Evolutionary conservation across 495 filamentous ascomycete genomes (phyloP).

Genomic region (Aspergillus incahuasiensis): DNA sequence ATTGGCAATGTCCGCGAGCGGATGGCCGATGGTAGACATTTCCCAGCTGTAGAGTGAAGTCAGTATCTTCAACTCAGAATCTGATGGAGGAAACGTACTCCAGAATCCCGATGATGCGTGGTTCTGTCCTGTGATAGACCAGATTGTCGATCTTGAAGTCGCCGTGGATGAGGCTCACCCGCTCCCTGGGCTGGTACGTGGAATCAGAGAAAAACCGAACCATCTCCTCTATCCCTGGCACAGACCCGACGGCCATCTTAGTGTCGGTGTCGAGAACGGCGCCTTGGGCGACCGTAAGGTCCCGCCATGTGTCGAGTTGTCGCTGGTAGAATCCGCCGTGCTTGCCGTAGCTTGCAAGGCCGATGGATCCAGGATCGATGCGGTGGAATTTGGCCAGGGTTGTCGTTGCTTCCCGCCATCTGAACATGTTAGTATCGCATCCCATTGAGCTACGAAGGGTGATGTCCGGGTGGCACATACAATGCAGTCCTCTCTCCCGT

Average conservation of each 20-base stretch:
- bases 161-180: not conserved
- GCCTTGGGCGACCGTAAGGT: too few species aligned
- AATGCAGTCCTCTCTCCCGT: not conserved
- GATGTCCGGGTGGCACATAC: not conserved
- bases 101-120: constrained; percentile 6
- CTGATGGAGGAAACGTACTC: not conserved
- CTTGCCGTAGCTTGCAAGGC: not conserved
- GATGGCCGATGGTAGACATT: not conserved
- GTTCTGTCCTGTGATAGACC: constrained; percentile 12
- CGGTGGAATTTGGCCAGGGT: constrained; percentile 6
- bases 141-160: constrained; percentile 15
- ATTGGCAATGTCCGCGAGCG: not conserved
- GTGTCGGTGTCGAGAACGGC: too few species aligned
- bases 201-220: not conserved
- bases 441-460: not conserved
- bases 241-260: too few species aligned
- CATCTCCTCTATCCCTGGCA: too few species aligned
- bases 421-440: not conserved
- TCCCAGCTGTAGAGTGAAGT: too few species aligned
- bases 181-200: constrained; percentile 1
- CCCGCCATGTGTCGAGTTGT: not conserved
- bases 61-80: too few species aligned
- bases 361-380: not conserved
- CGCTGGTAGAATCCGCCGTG: constrained; percentile 4
- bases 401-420: constrained; percentile 3